Conservation (phyloP, 805 yeast species). For the Barnettozyma pratensis region DNA sequence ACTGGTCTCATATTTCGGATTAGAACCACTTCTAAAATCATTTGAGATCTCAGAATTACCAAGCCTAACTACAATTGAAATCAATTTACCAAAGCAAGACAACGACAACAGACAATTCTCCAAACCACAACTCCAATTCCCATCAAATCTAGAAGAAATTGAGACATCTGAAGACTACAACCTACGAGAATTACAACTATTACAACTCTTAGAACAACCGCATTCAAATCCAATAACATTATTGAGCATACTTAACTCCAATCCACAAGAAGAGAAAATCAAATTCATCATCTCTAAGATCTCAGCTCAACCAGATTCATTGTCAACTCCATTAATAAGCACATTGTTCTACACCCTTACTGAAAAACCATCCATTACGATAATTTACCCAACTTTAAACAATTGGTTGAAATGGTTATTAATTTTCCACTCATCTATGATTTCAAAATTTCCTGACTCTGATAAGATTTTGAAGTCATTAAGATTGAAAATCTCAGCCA, state of each 20-base stretch:
- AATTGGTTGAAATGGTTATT: conserved; percentile 81
- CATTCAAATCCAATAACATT: conserved; percentile 22
- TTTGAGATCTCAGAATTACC: conserved; percentile 20
- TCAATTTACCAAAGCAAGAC: conserved; percentile 18
- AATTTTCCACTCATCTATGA: conserved; percentile 51
- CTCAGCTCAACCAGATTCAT: conserved; percentile 3
- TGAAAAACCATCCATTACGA: conserved; percentile 39
- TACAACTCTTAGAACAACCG: conserved; percentile 6
- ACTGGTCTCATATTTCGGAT: conserved; percentile 33
- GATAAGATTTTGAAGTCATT: conserved; percentile 42
- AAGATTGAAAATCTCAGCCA: conserved; percentile 50
- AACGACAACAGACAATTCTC: neutral
- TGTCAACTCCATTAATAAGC: conserved; percentile 37
- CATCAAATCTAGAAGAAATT: conserved; percentile 14
- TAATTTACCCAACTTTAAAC: conserved; percentile 38
- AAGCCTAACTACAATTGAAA: conserved; percentile 15
- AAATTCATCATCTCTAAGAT: conserved; percentile 33
- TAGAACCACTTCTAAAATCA: conserved; percentile 34
- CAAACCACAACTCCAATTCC: conserved; percentile 25
- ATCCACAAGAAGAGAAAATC: conserved; percentile 34
- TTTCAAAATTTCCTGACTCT: conserved; percentile 18
- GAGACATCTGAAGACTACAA: conserved; percentile 22
- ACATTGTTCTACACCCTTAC: conserved; percentile 43
- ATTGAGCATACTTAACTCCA: conserved; percentile 18
- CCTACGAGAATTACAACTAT: conserved; percentile 22